Evolutionary conservation across 2,329 filamentous ascomycete genomes (phyloP), one percentile per base, ranked within the genome.

Genomic region (Penicillium sp.): DNA sequence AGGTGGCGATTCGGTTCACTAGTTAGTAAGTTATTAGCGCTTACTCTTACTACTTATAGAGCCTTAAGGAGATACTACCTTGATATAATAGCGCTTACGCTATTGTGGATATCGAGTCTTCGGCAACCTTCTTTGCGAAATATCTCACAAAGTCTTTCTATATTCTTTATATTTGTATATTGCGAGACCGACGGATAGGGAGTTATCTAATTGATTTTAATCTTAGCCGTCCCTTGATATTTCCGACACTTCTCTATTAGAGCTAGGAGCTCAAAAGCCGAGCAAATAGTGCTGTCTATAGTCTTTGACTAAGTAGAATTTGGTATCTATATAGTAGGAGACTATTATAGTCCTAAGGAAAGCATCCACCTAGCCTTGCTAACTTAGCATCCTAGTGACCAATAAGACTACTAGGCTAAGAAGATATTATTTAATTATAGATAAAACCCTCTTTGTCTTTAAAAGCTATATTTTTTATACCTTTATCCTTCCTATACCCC

Each of bases 211-310:
- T 42, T 33, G 1, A 60, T 39, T 23, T 49, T 41, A 34, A 60
- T 41, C 34, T 51, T 56, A 9, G 49, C 51, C 3, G 48, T 55
- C 32, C 55, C 50, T 46, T 53, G 34, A 35, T 54, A 56, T 44
- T 56, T 61, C 2, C 37, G 38, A 30, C 32, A 17, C 35, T 45
- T 44, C 43, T 60, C 53, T 16, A 28, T 41, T 6, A 32, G 14
- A 14, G 55, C 11, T 32, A 37, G 44, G 8, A 32, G 34, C 26
- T 54, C 40, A 16, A n/a, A 4, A 26, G 51, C 39, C 6, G 40
- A 50, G 8, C 45, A 49, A 16, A 43, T 38, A 38, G 14, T 26
- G n/a, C 34, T 11, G n/a, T 39, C 33, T 22, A 44, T 44, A 11
- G 11, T 22, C 9, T 22, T 22, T 22, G 18, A 22, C 9, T 5